A percentile compares a stretch with the other conserved stretches of the same genome.
Conservation (phyloP, 73 alveolate genomes). For the Paramecium pentaurelia region DNA sequence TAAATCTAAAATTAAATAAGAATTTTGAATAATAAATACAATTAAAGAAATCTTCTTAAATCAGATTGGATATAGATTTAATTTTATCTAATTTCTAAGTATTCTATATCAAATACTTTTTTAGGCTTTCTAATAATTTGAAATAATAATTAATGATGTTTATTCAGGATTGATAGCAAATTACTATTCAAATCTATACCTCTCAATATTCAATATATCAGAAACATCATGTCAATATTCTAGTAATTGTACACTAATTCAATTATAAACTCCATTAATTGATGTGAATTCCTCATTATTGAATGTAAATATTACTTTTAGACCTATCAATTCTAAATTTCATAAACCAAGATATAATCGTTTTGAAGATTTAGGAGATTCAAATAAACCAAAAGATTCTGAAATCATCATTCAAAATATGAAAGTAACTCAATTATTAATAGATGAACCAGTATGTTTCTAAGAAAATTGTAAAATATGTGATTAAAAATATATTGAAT, state of each 20-base stretch:
- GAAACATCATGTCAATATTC: background rate
- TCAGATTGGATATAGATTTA: background rate
- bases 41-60: background rate
- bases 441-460: background rate
- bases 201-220: background rate
- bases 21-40: background rate
- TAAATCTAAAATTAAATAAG: background rate
- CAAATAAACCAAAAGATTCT: background rate
- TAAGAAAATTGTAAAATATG: background rate
- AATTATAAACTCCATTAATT: background rate
- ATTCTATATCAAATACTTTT: background rate
- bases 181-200: background rate
- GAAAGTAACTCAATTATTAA: background rate
- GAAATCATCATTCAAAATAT: background rate
- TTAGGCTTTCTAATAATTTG: background rate
- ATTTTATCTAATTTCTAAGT: background rate
- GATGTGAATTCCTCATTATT: background rate
- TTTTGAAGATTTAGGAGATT: background rate
- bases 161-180: background rate
- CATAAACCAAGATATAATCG: background rate
- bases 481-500: background rate
- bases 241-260: background rate
- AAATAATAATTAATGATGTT: background rate
- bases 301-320: background rate
- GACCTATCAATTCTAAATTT: background rate